Conservation (phyloP, 352 stramenopile species). For the Peronosclerospora sorghi region DNA sequence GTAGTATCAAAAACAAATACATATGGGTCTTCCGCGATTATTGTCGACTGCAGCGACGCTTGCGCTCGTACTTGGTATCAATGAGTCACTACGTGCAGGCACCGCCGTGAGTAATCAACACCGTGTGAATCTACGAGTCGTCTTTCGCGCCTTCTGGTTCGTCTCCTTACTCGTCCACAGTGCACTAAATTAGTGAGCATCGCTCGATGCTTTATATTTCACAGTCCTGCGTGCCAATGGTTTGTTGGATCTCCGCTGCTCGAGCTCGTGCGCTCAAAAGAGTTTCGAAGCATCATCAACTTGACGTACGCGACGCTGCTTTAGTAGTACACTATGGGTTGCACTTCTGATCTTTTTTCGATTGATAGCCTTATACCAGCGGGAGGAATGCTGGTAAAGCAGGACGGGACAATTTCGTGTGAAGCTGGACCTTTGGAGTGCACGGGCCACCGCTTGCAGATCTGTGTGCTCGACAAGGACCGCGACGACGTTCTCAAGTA, state of each 20-base stretch:
- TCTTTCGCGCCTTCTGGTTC: conserved; percentile 71
- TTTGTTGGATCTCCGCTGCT: conserved; percentile 62
- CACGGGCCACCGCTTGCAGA: conserved; percentile 58
- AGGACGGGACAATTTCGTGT: conserved; percentile 43
- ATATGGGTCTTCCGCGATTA: conserved; percentile 14
- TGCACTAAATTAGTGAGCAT: conserved; percentile 1
- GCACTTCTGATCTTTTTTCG: conserved; percentile 1
- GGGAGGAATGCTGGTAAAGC: conserved; percentile 54
- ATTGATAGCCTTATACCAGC: conserved; percentile 48
- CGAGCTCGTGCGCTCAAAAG: conserved; percentile 51
- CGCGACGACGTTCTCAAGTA: conserved; percentile 67
- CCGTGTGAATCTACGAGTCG: conserved; percentile 50
- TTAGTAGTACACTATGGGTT: background rate
- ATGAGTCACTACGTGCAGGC: conserved; percentile 2
- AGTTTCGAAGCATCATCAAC: conserved; percentile 64
- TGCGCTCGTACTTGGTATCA: conserved; percentile 13
- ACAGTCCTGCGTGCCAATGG: conserved; percentile 71
- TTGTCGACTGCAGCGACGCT: conserved; percentile 11
- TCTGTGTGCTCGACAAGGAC: conserved; percentile 66
- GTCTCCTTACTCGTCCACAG: background rate
- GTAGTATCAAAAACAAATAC: no score
- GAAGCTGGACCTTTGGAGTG: conserved; percentile 58
- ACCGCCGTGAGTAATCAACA: conserved; percentile 20
- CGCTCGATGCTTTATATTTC: background rate
- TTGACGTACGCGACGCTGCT: conserved; percentile 28